These are phyloP conservation scores for Plectosphaerella plurivora DNA, from an alignment of 2,329 filamentous ascomycete species.

Conservation along the genomic window DNA sequence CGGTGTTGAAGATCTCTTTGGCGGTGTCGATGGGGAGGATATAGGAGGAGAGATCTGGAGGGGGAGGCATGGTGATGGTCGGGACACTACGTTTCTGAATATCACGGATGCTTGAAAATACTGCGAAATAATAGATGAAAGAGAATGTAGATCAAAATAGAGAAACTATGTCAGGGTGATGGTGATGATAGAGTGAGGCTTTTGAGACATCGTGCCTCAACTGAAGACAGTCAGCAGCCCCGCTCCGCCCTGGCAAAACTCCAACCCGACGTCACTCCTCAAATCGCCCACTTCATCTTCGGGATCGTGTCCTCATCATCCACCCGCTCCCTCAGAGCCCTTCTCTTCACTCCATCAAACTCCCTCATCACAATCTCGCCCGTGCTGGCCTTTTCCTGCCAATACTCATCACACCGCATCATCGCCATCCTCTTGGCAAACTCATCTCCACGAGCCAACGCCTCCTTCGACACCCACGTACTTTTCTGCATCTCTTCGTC, in stretches of 20 bases:
- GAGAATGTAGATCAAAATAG: no score
- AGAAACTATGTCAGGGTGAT: no score
- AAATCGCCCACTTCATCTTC: no score
- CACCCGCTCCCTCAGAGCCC: no score
- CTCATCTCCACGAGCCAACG: not conserved
- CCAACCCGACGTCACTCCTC: no score
- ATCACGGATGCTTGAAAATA: no score
- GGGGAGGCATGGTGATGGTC: slow-evolving; percentile 11
- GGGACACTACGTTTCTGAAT: no score
- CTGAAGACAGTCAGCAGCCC: no score
- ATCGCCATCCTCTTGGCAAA: not conserved
- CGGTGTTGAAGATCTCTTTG: slow-evolving; percentile 21
- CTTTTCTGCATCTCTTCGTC: not conserved
- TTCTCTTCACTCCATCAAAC: not conserved
- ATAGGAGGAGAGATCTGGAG: slow-evolving; percentile 23
- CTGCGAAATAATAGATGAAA: no score
- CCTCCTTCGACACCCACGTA: not conserved
- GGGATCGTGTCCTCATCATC: not conserved
- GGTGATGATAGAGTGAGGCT: no score
- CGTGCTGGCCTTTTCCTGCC: not conserved
- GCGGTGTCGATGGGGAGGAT: slow-evolving; percentile 23
- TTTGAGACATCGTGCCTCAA: no score
- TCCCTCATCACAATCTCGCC: not conserved
- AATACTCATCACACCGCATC: not conserved
- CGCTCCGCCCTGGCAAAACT: no score